Conservation (phyloP, 352 stramenopile genomes). For the Globisporangium cederbergense region DNA sequence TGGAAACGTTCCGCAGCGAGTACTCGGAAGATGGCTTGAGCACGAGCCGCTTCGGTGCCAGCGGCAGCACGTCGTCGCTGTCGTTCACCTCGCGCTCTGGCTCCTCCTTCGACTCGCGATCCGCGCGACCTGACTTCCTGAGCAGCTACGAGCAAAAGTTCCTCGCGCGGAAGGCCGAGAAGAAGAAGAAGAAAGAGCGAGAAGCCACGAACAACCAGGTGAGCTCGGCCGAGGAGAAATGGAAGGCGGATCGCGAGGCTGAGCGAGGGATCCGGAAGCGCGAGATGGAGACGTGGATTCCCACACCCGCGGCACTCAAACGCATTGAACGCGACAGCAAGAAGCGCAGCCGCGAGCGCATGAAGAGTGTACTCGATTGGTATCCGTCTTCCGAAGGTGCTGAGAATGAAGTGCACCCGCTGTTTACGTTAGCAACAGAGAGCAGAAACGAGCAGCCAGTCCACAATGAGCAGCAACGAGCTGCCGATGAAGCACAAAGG, state of each 20-base stretch:
- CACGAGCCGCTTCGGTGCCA: constrained; percentile 26
- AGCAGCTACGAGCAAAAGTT: constrained; percentile 60
- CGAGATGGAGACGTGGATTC: constrained; percentile 62
- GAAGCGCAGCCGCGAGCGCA: constrained; percentile 36
- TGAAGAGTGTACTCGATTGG: constrained; percentile 49
- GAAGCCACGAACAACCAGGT: constrained; percentile 34
- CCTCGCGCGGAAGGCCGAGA: constrained; percentile 43
- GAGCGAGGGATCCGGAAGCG: constrained; percentile 37
- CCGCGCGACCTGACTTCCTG: constrained; percentile 47
- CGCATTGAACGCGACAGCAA: constrained; percentile 29
- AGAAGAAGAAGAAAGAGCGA: constrained; percentile 47
- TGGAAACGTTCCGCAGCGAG: constrained; percentile 38
- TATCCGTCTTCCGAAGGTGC: constrained; percentile 24
- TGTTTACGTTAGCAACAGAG: constrained; percentile 25
- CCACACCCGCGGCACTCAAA: constrained; percentile 28
- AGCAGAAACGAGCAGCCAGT: constrained; percentile 1
- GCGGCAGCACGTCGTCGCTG: constrained; percentile 24
- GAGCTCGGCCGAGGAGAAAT: constrained; percentile 42
- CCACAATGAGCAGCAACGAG: constrained; percentile 22
- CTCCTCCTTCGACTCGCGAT: constrained; percentile 27
- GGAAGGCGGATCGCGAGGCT: constrained; percentile 43
- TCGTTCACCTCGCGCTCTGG: constrained; percentile 40
- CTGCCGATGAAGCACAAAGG: constrained; percentile 7
- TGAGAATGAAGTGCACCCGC: constrained; percentile 33
- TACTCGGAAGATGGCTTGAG: constrained; percentile 34